These are phyloP conservation scores for Strobilomyces dryophilus DNA, from an alignment of 768 basidiomycete genomes.

Conservation along the genomic window DNA sequence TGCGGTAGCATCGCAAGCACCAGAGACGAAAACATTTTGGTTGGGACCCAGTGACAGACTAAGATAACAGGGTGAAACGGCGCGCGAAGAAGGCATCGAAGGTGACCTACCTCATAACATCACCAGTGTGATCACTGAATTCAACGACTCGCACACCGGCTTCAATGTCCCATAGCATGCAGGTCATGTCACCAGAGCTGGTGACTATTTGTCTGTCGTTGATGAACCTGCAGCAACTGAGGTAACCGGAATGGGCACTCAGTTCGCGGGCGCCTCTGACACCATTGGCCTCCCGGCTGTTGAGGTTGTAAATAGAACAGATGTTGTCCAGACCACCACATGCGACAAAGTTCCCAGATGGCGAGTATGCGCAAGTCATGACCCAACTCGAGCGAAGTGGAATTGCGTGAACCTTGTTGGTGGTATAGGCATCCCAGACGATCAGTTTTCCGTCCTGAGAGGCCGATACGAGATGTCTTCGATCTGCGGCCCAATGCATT, in stretches of 20 bases:
- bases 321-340: slow-evolving; percentile 99
- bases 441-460: slow-evolving; percentile 99
- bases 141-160: slow-evolving; percentile 96
- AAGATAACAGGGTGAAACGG: slow-evolving; percentile 12
- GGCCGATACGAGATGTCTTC: slow-evolving; percentile 97
- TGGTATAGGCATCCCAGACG: slow-evolving; percentile 99
- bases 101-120: slow-evolving; percentile 91
- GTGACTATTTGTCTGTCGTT: slow-evolving; percentile 99
- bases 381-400: slow-evolving; percentile 98
- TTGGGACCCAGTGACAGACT: slow-evolving; percentile 94
- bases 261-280: slow-evolving; percentile 92
- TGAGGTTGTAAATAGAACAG: slow-evolving; percentile 95
- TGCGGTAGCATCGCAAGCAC: slow-evolving; percentile 96
- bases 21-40: slow-evolving; percentile 96
- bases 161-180: slow-evolving; percentile 99
- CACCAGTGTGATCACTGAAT: slow-evolving; percentile 98
- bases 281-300: slow-evolving; percentile 66
- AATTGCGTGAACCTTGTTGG: slow-evolving; percentile 99
- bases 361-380: slow-evolving; percentile 99
- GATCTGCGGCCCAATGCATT: slow-evolving; percentile 99
- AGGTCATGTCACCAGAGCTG: slow-evolving; percentile 98
- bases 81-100: slow-evolving; percentile 2
- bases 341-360: slow-evolving; percentile 95
- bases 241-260: slow-evolving; percentile 96
- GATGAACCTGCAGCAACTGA: slow-evolving; percentile 97